A percentile compares a stretch with the other conserved stretches of the same genome.
Evolutionary conservation across 352 stramenopile genomes (phyloP).

Genomic region (Phytopythium montanum): DNA sequence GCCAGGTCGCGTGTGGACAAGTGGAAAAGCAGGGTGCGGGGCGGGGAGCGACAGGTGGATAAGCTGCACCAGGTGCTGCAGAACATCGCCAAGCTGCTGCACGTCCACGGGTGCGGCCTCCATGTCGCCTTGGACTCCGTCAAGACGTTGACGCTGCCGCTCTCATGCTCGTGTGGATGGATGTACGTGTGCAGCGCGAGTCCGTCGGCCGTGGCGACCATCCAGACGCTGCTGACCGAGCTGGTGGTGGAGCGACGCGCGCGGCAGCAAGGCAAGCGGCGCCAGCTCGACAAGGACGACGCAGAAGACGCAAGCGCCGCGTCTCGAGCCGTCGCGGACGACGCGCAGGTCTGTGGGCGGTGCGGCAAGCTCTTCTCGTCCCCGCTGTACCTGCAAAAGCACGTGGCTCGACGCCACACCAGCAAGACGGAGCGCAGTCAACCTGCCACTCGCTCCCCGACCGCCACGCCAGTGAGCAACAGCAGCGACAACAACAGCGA

Average conservation of each 20-base stretch:
- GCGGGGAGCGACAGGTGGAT: constrained; percentile 54
- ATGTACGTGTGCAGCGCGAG: constrained; percentile 19
- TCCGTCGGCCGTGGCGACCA: constrained; percentile 47
- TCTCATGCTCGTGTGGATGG: constrained; percentile 13
- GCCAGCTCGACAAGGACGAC: constrained; percentile 10
- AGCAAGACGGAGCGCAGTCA: not conserved
- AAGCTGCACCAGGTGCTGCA: constrained; percentile 77
- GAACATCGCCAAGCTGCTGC: constrained; percentile 67
- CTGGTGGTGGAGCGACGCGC: constrained; percentile 28
- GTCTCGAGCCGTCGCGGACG: constrained; percentile 21
- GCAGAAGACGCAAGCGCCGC: constrained; percentile 5
- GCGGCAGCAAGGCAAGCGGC: constrained; percentile 6
- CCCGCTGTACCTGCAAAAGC: constrained; percentile 53
- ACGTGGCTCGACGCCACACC: constrained; percentile 47
- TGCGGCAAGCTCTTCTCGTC: constrained; percentile 77
- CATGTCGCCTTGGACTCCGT: not conserved
- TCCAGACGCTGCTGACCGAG: constrained; percentile 49
- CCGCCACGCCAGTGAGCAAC: constrained; percentile 4
- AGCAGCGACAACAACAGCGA: constrained; percentile 8
- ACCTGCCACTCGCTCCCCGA: not conserved
- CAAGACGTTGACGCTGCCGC: not conserved
- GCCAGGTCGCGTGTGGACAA: constrained; percentile 33
- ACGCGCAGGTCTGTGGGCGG: constrained; percentile 48
- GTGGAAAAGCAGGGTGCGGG: constrained; percentile 48
- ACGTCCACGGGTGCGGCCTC: constrained; percentile 52